phyloP scores from a whole-genome alignment of 441 rosid genomes.

The Macaranga tanarius region DNA sequence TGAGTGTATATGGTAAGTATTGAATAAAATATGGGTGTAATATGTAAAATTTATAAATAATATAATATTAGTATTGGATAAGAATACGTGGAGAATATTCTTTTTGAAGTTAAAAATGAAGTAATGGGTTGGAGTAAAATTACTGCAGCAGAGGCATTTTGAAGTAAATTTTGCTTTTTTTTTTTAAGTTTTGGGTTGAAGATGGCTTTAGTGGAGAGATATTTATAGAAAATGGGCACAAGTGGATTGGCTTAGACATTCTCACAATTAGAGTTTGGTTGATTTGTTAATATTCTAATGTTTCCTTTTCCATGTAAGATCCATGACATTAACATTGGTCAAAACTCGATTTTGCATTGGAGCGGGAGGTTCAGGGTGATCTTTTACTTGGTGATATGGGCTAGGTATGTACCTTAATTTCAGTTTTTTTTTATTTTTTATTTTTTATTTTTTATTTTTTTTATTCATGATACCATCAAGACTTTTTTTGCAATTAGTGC shows the following conservation, averaged over 20 bases:
- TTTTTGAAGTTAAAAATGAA: no score
- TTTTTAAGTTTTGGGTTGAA: no score
- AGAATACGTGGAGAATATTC: no score
- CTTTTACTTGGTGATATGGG: slow-evolving; percentile 95
- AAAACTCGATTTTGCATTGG: slow-evolving; percentile 66
- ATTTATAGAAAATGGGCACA: slow-evolving; percentile 71
- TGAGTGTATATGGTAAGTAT: no score
- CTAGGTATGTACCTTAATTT: slow-evolving; percentile 46
- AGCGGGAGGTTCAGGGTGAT: slow-evolving; percentile 90
- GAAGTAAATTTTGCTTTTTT: no score
- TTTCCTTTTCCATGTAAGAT: neutral
- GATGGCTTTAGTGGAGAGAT: slow-evolving; percentile 92
- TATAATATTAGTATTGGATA: no score
- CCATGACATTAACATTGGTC: neutral
- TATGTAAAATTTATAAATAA: no score
- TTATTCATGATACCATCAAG: neutral
- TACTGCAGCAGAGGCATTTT: no score
- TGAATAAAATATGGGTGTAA: no score
- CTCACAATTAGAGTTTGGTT: slow-evolving; percentile 52
- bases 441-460: no score
- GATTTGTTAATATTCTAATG: neutral
- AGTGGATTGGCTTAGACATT: slow-evolving; percentile 88
- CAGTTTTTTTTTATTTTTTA: neutral
- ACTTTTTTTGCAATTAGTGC: neutral
- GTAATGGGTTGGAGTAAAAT: no score